A percentile compares a stretch with the other conserved stretches of the same genome.
phyloP scores from a whole-genome alignment of 1,284 basidiomycete species.

The Apiotrichum porosum region DNA sequence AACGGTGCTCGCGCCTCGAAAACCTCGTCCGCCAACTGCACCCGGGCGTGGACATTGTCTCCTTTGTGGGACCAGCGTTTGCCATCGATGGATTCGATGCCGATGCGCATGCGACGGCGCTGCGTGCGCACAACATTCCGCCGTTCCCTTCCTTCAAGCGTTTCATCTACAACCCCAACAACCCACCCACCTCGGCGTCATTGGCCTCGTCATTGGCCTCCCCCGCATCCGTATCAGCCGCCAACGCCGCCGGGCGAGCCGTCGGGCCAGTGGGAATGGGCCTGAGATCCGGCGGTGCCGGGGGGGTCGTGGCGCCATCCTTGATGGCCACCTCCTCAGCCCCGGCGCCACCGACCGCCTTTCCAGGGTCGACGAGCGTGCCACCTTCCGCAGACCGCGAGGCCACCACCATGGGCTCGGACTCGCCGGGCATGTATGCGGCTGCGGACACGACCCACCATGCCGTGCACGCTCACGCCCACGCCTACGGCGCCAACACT shows the following conservation, averaged over 20 bases:
- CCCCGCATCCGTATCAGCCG: too few species aligned
- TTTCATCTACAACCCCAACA: background rate
- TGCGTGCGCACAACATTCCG: conserved; percentile 28
- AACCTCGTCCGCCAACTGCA: conserved; percentile 60
- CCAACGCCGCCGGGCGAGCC: background rate
- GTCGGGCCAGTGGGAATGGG: too few species aligned
- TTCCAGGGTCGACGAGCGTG: too few species aligned
- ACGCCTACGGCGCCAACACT: too few species aligned
- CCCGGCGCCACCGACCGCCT: too few species aligned
- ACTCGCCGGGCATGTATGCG: too few species aligned
- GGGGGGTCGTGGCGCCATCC: conserved; percentile 18
- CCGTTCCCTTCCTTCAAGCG: conserved; percentile 30
- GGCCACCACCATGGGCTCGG: too few species aligned
- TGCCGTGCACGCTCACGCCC: too few species aligned
- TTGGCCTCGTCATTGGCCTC: background rate
- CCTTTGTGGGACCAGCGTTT: conserved; percentile 63
- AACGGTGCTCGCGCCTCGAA: conserved; percentile 64
- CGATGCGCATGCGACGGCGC: conserved; percentile 22
- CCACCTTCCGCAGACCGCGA: too few species aligned
- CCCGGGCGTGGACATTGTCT: conserved; percentile 62
- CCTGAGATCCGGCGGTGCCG: conserved; percentile 23
- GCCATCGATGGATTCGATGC: conserved; percentile 66
- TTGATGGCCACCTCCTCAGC: conserved; percentile 27
- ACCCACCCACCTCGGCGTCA: background rate
- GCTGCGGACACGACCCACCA: too few species aligned